Conservation (phyloP, 441 rosid species). For the Hura crepitans region DNA sequence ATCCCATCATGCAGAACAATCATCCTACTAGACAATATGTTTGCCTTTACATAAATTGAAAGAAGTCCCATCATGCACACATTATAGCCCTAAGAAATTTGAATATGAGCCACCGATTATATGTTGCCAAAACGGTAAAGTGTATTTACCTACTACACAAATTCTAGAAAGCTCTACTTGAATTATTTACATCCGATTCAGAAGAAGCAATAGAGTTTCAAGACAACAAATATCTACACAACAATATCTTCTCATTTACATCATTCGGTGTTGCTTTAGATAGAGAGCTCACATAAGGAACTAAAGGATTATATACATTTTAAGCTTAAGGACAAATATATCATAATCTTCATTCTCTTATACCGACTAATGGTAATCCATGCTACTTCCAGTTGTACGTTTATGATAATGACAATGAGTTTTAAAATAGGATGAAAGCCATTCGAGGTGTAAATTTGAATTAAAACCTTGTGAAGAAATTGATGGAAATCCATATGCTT, state of each 20-base stretch:
- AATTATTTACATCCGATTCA: not conserved
- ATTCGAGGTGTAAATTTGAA: not conserved
- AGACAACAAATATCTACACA: not conserved
- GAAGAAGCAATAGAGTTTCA: not conserved
- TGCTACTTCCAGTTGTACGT: not conserved
- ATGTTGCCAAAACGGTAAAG: no score
- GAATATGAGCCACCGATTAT: no score
- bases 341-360: not conserved
- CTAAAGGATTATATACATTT: not conserved
- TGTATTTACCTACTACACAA: no score
- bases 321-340: conserved; percentile 8
- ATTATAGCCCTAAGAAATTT: no score
- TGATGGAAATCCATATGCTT: conserved; percentile 5
- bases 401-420: not conserved
- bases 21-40: no score
- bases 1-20: no score
- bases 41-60: no score
- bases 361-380: not conserved
- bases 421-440: not conserved
- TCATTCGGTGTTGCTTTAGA: not conserved
- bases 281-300: not conserved
- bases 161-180: not conserved
- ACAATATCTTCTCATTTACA: conserved; percentile 4
- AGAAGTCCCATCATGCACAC: no score
- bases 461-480: not conserved